Evolutionary conservation across 805 yeast species (phyloP).

Genomic region (Clavispora asparagi): DNA sequence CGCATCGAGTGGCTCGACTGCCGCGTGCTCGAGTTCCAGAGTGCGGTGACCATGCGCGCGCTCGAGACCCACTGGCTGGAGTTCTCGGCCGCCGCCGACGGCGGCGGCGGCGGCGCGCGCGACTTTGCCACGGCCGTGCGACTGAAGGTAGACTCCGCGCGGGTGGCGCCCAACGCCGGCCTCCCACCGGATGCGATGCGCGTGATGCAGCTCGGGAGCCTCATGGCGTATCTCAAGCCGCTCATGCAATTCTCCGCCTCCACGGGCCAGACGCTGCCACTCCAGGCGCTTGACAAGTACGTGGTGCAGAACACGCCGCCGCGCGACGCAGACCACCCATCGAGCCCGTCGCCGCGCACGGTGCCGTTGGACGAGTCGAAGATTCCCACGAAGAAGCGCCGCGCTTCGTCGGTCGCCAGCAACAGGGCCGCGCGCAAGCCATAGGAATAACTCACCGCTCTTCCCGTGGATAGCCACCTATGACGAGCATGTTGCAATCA

Average conservation of each 20-base stretch:
- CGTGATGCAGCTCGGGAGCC: slow-evolving; percentile 69
- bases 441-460: too few relatives aligned
- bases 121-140: slow-evolving; percentile 5
- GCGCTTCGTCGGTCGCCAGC: background rate
- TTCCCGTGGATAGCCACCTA: too few relatives aligned
- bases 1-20: slow-evolving; percentile 72
- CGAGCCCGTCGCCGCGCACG: slow-evolving; percentile 9
- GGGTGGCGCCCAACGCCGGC: slow-evolving; percentile 53
- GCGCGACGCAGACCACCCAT: background rate
- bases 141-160: slow-evolving; percentile 30
- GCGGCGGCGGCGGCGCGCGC: background rate
- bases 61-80: slow-evolving; percentile 25
- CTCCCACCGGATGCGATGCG: slow-evolving; percentile 62
- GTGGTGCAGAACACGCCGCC: slow-evolving; percentile 15
- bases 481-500: too few relatives aligned
- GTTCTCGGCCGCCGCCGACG: slow-evolving; percentile 5
- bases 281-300: slow-evolving; percentile 47
- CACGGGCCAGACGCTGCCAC: slow-evolving; percentile 46
- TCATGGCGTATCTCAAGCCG: slow-evolving; percentile 66
- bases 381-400: slow-evolving; percentile 7
- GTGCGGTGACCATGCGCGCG: slow-evolving; percentile 19
- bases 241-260: slow-evolving; percentile 54
- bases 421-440: background rate
- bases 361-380: slow-evolving; percentile 6
- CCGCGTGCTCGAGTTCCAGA: slow-evolving; percentile 28